Conservation (phyloP, 1,139 yeast species). For the Blastobotrys arbuscula region DNA sequence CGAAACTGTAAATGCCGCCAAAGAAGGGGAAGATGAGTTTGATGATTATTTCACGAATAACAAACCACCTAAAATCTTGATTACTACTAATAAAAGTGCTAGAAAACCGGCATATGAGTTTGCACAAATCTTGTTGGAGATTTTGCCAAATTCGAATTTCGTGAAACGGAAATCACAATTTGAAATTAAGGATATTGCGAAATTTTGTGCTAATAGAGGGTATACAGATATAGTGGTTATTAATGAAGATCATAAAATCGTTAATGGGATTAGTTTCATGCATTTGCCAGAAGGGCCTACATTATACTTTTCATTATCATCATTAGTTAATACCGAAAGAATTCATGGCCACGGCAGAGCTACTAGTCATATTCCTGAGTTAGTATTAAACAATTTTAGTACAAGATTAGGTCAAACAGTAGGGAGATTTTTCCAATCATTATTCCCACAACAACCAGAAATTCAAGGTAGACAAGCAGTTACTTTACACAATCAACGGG, state of each 20-base stretch:
- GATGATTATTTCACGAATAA: constrained; percentile 52
- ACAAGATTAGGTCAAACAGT: constrained; percentile 91
- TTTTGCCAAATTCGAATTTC: constrained; percentile 79
- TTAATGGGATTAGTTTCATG: constrained; percentile 86
- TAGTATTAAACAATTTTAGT: constrained; percentile 83
- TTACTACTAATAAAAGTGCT: constrained; percentile 86
- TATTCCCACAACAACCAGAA: constrained; percentile 90
- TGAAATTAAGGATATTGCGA: constrained; percentile 79
- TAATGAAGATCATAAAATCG: constrained; percentile 88
- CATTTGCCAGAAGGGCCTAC: constrained; percentile 96
- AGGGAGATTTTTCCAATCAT: constrained; percentile 82
- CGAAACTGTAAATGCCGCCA: constrained; percentile 70
- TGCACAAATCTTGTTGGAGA: constrained; percentile 79
- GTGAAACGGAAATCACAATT: constrained; percentile 83
- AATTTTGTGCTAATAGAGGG: constrained; percentile 71
- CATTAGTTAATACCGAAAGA: constrained; percentile 46
- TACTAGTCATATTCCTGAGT: constrained; percentile 86
- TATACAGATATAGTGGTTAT: constrained; percentile 83
- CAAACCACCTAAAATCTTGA: constrained; percentile 70
- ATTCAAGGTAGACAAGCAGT: constrained; percentile 93
- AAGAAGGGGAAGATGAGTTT: constrained; percentile 82
- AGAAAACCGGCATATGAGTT: constrained; percentile 84
- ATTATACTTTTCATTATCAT: constrained; percentile 81
- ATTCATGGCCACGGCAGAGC: constrained; percentile 87
- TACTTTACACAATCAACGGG: constrained; percentile 93